Evolutionary conservation across 345 rosid species (phyloP).

Genomic region (Orychophragmus violaceus): DNA sequence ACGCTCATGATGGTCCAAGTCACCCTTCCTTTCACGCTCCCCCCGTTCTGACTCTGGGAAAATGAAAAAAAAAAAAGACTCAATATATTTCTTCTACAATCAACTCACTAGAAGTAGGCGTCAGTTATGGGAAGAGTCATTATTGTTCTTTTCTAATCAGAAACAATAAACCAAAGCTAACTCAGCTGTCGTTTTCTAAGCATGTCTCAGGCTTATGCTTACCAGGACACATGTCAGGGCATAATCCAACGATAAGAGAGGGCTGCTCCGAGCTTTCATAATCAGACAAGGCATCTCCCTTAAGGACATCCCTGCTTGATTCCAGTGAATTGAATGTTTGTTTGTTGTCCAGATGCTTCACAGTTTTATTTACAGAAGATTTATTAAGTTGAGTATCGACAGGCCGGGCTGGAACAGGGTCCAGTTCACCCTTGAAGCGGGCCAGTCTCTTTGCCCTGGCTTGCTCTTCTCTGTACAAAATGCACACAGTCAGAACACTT

Average conservation of each 20-base stretch:
- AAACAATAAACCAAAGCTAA: slow-evolving; percentile 8
- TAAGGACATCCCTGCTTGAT: slow-evolving; percentile 34
- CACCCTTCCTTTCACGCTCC: slow-evolving; percentile 97
- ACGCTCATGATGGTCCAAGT: slow-evolving; percentile 90
- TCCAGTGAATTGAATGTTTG: slow-evolving; percentile 33
- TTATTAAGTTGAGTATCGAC: slow-evolving; percentile 38
- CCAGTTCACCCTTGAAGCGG: slow-evolving; percentile 71
- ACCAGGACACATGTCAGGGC: slow-evolving; percentile 98
- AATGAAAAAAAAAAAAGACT: not conserved
- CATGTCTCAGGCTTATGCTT: slow-evolving; percentile 29
- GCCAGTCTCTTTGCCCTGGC: slow-evolving; percentile 85
- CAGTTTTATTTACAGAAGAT: slow-evolving; percentile 29
- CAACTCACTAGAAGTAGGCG: not conserved
- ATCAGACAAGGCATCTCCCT: slow-evolving; percentile 39
- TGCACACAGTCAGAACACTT: slow-evolving; percentile 5
- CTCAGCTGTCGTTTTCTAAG: not conserved
- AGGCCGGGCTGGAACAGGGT: slow-evolving; percentile 35
- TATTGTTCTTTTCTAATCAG: not conserved
- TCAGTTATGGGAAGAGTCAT: not conserved
- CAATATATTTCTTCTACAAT: slow-evolving; percentile 6
- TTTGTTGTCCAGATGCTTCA: slow-evolving; percentile 33
- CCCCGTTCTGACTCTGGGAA: slow-evolving; percentile 80
- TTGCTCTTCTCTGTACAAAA: slow-evolving; percentile 56
- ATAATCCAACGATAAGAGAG: slow-evolving; percentile 56
- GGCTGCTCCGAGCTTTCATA: slow-evolving; percentile 48